Percentiles rank a stretch among this genome's conserved stretches.
Conservation (phyloP, 352 stramenopile genomes). For the Globisporangium polare region DNA sequence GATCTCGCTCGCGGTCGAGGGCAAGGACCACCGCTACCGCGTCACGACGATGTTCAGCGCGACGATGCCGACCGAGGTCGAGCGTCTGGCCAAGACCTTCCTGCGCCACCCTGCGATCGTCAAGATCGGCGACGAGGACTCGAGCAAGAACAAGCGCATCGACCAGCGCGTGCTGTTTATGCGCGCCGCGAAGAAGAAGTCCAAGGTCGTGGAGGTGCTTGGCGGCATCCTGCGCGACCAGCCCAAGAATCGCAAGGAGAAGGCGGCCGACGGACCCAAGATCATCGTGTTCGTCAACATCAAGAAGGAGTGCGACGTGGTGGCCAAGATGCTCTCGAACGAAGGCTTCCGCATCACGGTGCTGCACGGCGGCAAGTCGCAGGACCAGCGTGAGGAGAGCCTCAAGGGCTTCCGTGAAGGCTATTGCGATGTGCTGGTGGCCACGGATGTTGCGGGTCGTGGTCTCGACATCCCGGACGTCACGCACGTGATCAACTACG, state of each 20-base stretch:
- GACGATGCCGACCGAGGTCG: constrained; percentile 97
- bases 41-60: constrained; percentile 98
- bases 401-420: constrained; percentile 89
- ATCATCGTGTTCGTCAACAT: constrained; percentile 99
- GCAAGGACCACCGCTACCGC: constrained; percentile 68
- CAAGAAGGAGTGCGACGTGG: constrained; percentile 97
- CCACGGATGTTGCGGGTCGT: constrained; percentile 93
- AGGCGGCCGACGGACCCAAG: constrained; percentile 83
- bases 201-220: constrained; percentile 82
- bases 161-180: constrained; percentile 95
- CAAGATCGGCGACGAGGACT: constrained; percentile 97
- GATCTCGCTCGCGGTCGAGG: constrained; percentile 52
- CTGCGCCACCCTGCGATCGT: constrained; percentile 96
- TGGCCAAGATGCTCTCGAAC: constrained; percentile 91
- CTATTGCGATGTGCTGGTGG: constrained; percentile 89
- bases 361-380: constrained; percentile 96
- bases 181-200: constrained; percentile 89
- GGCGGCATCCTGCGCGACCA: constrained; percentile 77
- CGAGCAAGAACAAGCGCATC: constrained; percentile 98
- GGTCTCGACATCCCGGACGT: constrained; percentile 99
- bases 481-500: constrained; percentile 98
- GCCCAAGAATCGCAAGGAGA: constrained; percentile 64
- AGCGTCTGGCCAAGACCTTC: constrained; percentile 96
- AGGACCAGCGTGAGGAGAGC: constrained; percentile 94
- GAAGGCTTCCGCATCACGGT: constrained; percentile 90